phyloP scores from a whole-genome alignment of 441 rosid species.

The Dalechampia spathulata region DNA sequence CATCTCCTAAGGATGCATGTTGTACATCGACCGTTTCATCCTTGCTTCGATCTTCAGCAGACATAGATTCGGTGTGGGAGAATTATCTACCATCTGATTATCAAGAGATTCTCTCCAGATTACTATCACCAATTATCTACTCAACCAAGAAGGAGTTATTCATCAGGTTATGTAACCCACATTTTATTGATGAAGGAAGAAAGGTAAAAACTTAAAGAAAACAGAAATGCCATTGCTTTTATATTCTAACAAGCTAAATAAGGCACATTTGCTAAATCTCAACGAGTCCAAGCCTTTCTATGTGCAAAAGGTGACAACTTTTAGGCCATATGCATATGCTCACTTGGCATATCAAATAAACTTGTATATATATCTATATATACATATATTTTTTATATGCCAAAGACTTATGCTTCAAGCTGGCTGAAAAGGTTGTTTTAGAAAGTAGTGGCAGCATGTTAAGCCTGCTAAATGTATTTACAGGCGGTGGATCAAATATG shows the following conservation, averaged over 20 bases:
- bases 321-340: background rate
- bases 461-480: slow-evolving; percentile 22
- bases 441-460: background rate
- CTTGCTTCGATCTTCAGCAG: slow-evolving; percentile 1
- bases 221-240: no score
- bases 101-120: slow-evolving; percentile 14
- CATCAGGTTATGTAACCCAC: slow-evolving; percentile 24
- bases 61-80: slow-evolving; percentile 23
- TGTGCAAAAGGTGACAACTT: background rate
- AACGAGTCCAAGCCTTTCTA: no score
- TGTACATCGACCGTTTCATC: slow-evolving; percentile 11
- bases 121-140: background rate
- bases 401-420: slow-evolving; percentile 3
- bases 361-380: background rate
- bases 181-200: slow-evolving; percentile 23
- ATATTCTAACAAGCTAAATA: no score
- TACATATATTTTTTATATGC: background rate
- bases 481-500: slow-evolving; percentile 47
- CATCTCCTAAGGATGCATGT: slow-evolving; percentile 26
- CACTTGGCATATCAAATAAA: background rate
- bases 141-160: slow-evolving; percentile 25
- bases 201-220: no score
- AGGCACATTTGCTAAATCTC: no score
- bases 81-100: slow-evolving; percentile 19
- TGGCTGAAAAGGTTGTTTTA: background rate